These are phyloP conservation scores for Cryptosporidium sp. DNA, from an alignment of 169 alveolate genomes.

Conservation along the genomic window DNA sequence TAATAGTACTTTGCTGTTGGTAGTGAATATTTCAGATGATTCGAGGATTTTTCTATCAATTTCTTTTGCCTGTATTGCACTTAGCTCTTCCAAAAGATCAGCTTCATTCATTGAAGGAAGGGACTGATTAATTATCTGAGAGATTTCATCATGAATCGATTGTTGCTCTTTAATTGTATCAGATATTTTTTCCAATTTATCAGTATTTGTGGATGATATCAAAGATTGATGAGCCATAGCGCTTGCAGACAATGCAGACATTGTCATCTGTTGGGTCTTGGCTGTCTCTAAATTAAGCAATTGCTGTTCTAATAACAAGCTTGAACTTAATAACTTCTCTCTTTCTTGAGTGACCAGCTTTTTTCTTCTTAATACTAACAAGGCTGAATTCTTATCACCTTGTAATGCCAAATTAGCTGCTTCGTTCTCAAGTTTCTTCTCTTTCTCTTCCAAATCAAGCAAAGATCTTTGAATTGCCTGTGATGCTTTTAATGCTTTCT, in stretches of 20 bases:
- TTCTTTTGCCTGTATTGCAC: slow-evolving; percentile 73
- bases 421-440: slow-evolving; percentile 56
- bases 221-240: slow-evolving; percentile 64
- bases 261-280: slow-evolving; percentile 69
- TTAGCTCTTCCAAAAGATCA: slow-evolving; percentile 59
- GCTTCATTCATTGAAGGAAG: slow-evolving; percentile 72
- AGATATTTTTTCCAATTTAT: slow-evolving; percentile 59
- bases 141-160: slow-evolving; percentile 56
- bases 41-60: slow-evolving; percentile 61
- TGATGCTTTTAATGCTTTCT: slow-evolving; percentile 53
- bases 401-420: slow-evolving; percentile 73
- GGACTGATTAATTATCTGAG: slow-evolving; percentile 70
- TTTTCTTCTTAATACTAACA: slow-evolving; percentile 50
- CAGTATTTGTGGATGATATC: slow-evolving; percentile 48
- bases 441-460: slow-evolving; percentile 60
- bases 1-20: neutral
- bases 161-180: slow-evolving; percentile 68
- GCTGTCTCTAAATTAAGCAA: slow-evolving; percentile 62
- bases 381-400: slow-evolving; percentile 63
- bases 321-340: slow-evolving; percentile 56
- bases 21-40: slow-evolving; percentile 49
- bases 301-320: slow-evolving; percentile 61
- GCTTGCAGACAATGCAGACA: slow-evolving; percentile 74
- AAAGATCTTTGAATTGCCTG: slow-evolving; percentile 54
- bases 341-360: slow-evolving; percentile 66